Evolutionary conservation across 176 grass and related monocot genomes (phyloP), one percentile per base, ranked within the genome.

Genomic region (Raddia distichophylla): DNA sequence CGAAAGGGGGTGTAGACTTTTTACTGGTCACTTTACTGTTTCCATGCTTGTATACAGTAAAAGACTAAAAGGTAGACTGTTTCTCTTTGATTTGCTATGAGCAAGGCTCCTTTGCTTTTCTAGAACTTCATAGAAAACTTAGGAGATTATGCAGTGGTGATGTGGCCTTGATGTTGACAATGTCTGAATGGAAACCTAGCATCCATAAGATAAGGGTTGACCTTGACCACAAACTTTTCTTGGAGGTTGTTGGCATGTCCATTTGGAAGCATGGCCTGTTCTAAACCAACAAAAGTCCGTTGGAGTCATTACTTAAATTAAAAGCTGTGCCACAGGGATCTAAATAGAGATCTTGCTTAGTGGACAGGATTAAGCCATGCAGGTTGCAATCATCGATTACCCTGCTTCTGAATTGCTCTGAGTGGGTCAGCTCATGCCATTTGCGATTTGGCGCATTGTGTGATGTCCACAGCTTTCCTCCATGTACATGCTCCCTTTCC

Each of bases 201-300:
- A 86, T 60, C 78, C 66, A 71, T 72, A 82, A 74, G 76, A 56
- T 69, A 86, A 72, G 76, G 77, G 83, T 82, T 90, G 83, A 90
- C 83, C 87, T 90, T 90, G 83, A 86, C 87, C 78, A 78, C 78
- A 90, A 82, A 17, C 72, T 76, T 67, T 67, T 32, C 43, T 59
- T 18, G 47, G 34, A 62, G 82, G 78, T 82, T 6, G 88, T 86
- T 90, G 83, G 73, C 48, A 53, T 78, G 88, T 90, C 83, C 65
- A 77, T 90, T 65, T 58, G 34, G 72, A 61, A 67, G 83, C 66
- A 86, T 82, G 73, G 78, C 58, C 33, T 73, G 50, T 71, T 82
- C 72, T 60, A 22, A 66, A 67, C 73, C 73, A 73, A 82, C 78
- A 86, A 67, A 89, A 72, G 73, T 52, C n/a, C 27, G 32, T 85